Evolutionary conservation across 352 stramenopile genomes (phyloP), one percentile per base, ranked within the genome.

Genomic region (Pythium pyrilobum): DNA sequence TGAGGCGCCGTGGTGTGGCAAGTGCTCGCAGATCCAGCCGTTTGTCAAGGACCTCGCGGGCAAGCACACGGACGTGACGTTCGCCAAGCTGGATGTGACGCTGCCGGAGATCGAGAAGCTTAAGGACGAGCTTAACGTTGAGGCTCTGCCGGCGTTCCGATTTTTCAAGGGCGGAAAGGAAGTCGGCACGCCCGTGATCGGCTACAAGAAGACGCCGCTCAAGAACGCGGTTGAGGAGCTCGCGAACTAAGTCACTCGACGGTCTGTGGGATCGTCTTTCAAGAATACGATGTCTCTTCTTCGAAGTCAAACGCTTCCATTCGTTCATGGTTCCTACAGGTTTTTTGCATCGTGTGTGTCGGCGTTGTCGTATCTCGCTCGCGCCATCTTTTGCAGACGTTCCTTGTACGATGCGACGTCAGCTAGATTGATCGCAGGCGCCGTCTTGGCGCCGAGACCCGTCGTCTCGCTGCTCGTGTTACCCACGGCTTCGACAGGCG

Each of bases 151-250:
- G n/a, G 75, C 85, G 56, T 94, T 94, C 72, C 81, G 70, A 59
- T 92, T 92, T 62, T 94, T 85, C 61, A 89, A 94, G 69, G 64
- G 67, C 47, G 81, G 83, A 64, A 89, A 91, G 57, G 75, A 92
- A 63, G 75, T 84, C 16, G 70, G 68, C 32, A 70, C 70, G 56
- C 83, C 83, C 42, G 69, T 92, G 32, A 78, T 77, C 15, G 81
- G 83, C 48, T 94, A 94, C 76, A 94, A 94, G 71, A 94, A 92
- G 74, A 74, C 69, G 12, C 66, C 77, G 54, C 62, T 94, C 48
- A 89, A 90, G 67, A 72, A 75, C 3, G 69, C 76, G 4, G 83
- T 92, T 18, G 56, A 81, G 39, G 78, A 87, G 52, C 66, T 87
- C 42, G 48, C 44, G 13, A 70, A 73, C 15, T 57, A 62, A 66